Percentiles rank a stretch among this genome's conserved stretches.
These are phyloP conservation scores for Juglanconis sp. DNA, from an alignment of 2,329 filamentous ascomycete genomes.

Conservation along the genomic window DNA sequence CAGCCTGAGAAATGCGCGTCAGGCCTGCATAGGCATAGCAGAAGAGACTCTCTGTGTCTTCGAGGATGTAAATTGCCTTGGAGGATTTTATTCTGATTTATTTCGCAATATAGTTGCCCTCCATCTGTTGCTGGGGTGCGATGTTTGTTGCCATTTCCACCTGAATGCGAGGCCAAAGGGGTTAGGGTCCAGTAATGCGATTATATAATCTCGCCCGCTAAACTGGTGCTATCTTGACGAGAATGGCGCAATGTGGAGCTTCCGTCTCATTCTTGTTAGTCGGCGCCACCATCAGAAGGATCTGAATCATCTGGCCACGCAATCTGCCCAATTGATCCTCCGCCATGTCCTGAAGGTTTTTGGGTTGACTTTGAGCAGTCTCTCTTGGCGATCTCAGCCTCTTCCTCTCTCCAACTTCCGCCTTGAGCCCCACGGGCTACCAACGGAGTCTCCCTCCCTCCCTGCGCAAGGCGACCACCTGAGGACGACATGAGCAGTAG, in stretches of 20 bases:
- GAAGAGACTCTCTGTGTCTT: conserved; percentile 9
- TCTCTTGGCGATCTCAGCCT: background rate
- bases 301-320: no score
- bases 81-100: background rate
- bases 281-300: background rate
- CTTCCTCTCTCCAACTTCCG: background rate
- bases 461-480: no score
- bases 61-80: background rate
- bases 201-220: background rate
- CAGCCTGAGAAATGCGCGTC: conserved; percentile 18
- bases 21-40: conserved; percentile 22
- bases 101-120: background rate
- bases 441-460: background rate
- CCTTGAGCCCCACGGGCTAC: background rate
- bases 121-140: background rate
- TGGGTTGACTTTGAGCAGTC: background rate
- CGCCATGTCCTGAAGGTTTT: no score
- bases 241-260: background rate
- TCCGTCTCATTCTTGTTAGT: background rate
- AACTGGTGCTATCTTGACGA: background rate
- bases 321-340: no score
- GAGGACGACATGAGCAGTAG: conserved; percentile 6
- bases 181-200: background rate
- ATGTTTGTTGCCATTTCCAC: background rate
- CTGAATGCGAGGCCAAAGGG: background rate